phyloP scores from a whole-genome alignment of 495 filamentous ascomycete genomes.

The Friedmanniomyces endolithicus region DNA sequence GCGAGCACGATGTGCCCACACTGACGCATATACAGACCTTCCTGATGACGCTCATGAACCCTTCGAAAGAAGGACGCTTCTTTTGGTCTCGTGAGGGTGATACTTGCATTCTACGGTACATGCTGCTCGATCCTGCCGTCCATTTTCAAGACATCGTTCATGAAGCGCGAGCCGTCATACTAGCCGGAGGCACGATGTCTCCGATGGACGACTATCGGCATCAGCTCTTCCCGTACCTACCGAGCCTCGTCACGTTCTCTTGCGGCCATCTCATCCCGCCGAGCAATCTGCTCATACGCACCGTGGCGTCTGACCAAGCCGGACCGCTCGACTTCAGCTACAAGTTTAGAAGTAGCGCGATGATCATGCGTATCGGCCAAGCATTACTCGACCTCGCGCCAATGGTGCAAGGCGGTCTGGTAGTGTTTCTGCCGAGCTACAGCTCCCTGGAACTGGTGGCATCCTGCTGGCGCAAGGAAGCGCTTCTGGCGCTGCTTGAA shows the following conservation, averaged over 20 bases:
- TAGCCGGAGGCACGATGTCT: constrained; percentile 96
- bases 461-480: constrained; percentile 51
- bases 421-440: constrained; percentile 96
- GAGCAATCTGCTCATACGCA: constrained; percentile 65
- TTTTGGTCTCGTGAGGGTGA: constrained; percentile 54
- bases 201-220: constrained; percentile 83
- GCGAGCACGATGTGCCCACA: constrained; percentile 46
- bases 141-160: constrained; percentile 83
- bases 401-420: constrained; percentile 73
- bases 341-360: constrained; percentile 5
- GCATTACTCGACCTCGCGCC: constrained; percentile 5
- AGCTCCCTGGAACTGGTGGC: constrained; percentile 70
- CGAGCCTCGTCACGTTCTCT: constrained; percentile 65
- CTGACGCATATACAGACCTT: constrained; percentile 78
- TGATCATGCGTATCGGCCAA: constrained; percentile 1
- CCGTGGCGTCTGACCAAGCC: constrained; percentile 29
- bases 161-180: constrained; percentile 73
- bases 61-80: constrained; percentile 73
- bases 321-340: constrained; percentile 16
- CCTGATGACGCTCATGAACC: constrained; percentile 71
- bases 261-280: constrained; percentile 89
- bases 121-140: constrained; percentile 85
- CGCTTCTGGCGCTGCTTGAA: constrained; percentile 16
- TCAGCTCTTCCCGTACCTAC: constrained; percentile 71
- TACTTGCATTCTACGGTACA: constrained; percentile 62